These are phyloP conservation scores for Metschnikowia matae DNA, from an alignment of 805 yeast genomes.

Conservation along the genomic window DNA sequence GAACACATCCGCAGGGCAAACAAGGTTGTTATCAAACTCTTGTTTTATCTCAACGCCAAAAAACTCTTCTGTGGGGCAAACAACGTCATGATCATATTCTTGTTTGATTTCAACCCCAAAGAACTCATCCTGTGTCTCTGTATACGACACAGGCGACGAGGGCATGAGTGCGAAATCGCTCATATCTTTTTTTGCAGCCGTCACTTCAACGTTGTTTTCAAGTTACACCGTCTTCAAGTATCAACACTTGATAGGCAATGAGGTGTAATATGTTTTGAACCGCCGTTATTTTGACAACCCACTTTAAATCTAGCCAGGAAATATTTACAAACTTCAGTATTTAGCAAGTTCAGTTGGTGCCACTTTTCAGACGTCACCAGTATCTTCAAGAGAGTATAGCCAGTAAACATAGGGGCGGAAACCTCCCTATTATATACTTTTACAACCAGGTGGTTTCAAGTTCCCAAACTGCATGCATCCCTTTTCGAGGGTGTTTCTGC, in stretches of 20 bases:
- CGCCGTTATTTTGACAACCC: background rate
- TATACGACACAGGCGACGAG: background rate
- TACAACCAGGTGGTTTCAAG: background rate
- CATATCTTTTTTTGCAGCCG: background rate
- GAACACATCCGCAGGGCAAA: constrained; percentile 2
- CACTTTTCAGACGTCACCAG: background rate
- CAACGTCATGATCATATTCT: background rate
- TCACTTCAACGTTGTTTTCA: background rate
- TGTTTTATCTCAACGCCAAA: background rate
- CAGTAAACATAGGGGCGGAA: background rate
- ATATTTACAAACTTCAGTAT: background rate
- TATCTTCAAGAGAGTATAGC: background rate
- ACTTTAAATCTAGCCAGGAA: background rate
- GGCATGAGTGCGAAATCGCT: background rate
- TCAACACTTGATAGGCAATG: background rate
- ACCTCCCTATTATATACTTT: background rate
- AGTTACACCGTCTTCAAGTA: background rate
- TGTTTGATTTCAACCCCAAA: background rate
- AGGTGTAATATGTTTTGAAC: background rate
- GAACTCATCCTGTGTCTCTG: background rate
- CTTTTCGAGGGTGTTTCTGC: background rate
- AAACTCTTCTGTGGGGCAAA: background rate
- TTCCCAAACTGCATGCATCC: background rate
- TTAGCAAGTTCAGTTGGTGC: background rate
- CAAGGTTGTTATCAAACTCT: background rate